These are phyloP conservation scores for Chloropicon primus DNA, from an alignment of 139 green algal genomes.

Conservation along the genomic window DNA sequence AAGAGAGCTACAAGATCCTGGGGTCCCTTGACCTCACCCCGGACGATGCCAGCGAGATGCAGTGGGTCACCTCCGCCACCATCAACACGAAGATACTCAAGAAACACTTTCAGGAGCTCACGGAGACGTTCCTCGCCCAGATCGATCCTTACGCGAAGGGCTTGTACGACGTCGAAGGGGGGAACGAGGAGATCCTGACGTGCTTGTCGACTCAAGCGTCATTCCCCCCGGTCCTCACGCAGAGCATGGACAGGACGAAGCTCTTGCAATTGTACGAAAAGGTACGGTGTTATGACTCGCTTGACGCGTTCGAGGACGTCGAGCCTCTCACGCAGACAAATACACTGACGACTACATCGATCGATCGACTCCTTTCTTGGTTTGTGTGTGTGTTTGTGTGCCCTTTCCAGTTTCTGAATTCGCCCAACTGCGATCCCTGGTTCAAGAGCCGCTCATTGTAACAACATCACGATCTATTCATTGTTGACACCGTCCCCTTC, in stretches of 20 bases:
- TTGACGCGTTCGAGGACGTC: too few relatives aligned
- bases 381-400: too few relatives aligned
- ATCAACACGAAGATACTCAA: slow-evolving; percentile 52
- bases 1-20: slow-evolving; percentile 39
- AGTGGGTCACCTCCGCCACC: slow-evolving; percentile 28
- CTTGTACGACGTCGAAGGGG: not conserved
- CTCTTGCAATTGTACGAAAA: not conserved
- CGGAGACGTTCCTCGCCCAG: slow-evolving; percentile 50
- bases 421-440: not conserved
- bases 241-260: not conserved
- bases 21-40: slow-evolving; percentile 45
- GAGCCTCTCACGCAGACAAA: too few relatives aligned
- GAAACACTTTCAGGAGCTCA: slow-evolving; percentile 71
- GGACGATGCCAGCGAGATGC: slow-evolving; percentile 30
- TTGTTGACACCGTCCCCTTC: too few relatives aligned
- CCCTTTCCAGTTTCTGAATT: not conserved
- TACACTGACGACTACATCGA: too few relatives aligned
- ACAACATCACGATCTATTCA: too few relatives aligned
- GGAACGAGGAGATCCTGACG: not conserved
- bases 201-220: not conserved
- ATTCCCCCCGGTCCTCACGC: not conserved
- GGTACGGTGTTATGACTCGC: too few relatives aligned
- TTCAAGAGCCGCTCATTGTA: not conserved
- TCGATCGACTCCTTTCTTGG: too few relatives aligned
- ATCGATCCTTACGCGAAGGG: slow-evolving; percentile 47